Evolutionary conservation across 2,329 filamentous ascomycete genomes (phyloP), one percentile per base, ranked within the genome.

Genomic region (Xylariaceae sp.): DNA sequence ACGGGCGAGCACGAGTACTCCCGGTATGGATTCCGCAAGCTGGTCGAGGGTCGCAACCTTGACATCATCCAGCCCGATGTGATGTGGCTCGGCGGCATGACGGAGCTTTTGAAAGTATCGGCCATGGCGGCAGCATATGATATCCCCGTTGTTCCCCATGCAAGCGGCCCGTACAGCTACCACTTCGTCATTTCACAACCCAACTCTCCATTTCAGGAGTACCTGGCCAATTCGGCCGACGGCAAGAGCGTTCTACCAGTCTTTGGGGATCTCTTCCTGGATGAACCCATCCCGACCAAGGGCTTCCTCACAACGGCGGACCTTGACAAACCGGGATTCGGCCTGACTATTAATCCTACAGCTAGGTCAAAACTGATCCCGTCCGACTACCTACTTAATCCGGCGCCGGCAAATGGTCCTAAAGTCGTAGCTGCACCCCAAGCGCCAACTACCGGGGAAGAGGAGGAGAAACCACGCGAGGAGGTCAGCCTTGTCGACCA

Each of bases 1-100:
- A 96, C 92, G 1, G 92, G 92, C 61, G 92, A 97, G 77, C 92
- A 97, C 75, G 92, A 97, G 73, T 97, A 92, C 78, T 95, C 91
- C 6, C 83, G 91, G 65, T 97, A 92, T 69, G 92, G 92, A 24
- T 97, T 97, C 84, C 89, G 93, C 63, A 95, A 96, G 78, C 83
- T 97, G 36, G 87, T 97, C 59, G 91, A 96, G 74, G 88, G 88
- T 50, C 90, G 92, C 62, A 95, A 96, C 73, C 78, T 97, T 55
- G 92, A 97, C 71, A 96, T 97, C 64, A 85, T 97, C 66, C 92
- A 96, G 75, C 92, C 92, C 11, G 92, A 97, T 68, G 92, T 97
- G 60, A 97, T 97, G 92, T 97, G 92, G 92, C 85, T 96, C 11
- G 92, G 92, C 58, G 92, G 92, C 57, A 73, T 97, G 80, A 97